Conservation (phyloP, 331 rosid genomes). For the Acacia pycnantha region DNA sequence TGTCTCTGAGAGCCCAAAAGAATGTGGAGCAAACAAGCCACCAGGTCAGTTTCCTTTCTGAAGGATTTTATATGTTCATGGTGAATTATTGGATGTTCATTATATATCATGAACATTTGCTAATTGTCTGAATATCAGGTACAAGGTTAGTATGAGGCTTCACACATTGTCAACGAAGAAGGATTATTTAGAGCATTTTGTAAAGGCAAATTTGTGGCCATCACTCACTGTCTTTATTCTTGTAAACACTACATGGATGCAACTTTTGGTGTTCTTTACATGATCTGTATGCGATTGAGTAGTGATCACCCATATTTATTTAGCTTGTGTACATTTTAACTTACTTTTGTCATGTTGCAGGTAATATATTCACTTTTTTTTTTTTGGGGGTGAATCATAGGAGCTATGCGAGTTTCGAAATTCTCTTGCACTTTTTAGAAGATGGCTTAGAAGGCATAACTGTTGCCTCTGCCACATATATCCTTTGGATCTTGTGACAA, state of each 20-base stretch:
- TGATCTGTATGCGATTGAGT: constrained; percentile 8
- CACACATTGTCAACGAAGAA: constrained; percentile 37
- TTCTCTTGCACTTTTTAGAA: too few relatives aligned
- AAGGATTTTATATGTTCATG: neutral
- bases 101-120: too few relatives aligned
- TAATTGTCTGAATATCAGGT: too few relatives aligned
- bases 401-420: constrained; percentile 3
- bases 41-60: too few relatives aligned
- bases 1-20: too few relatives aligned
- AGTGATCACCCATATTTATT: neutral
- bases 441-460: too few relatives aligned
- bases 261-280: constrained; percentile 18
- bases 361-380: constrained; percentile 47
- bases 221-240: constrained; percentile 70
- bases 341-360: constrained; percentile 36
- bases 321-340: constrained; percentile 15
- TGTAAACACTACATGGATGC: constrained; percentile 43
- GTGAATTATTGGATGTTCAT: too few relatives aligned
- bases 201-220: constrained; percentile 91
- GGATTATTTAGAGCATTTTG: constrained; percentile 83
- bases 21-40: too few relatives aligned
- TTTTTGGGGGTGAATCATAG: constrained; percentile 42
- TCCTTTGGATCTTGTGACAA: too few relatives aligned
- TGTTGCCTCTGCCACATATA: too few relatives aligned
- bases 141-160: too few relatives aligned